phyloP scores from a whole-genome alignment of 2,329 filamentous ascomycete genomes.

The Periconia macrospinosa region DNA sequence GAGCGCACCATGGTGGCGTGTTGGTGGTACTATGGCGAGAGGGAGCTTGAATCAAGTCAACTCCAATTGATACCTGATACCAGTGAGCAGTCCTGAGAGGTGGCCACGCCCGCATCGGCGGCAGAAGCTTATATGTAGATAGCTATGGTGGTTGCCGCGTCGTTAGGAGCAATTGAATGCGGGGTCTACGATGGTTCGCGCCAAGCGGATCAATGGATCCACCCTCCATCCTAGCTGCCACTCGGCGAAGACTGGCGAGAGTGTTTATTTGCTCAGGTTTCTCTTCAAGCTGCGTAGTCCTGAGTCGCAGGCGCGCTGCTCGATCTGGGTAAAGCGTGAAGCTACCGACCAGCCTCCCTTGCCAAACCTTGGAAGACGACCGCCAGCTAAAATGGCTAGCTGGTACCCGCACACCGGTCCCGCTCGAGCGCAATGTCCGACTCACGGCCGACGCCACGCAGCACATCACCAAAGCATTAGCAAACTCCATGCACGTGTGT shows the following conservation, averaged over 20 bases:
- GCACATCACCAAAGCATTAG: slow-evolving; percentile 10
- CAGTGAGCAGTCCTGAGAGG: slow-evolving; percentile 18
- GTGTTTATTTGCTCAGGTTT: slow-evolving; percentile 26
- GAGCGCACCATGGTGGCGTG: slow-evolving; percentile 35
- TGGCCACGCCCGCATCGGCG: slow-evolving; percentile 24
- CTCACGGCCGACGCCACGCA: slow-evolving; percentile 21
- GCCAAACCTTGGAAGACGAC: background rate
- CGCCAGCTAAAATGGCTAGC: background rate
- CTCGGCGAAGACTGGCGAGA: slow-evolving; percentile 22
- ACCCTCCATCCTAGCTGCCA: background rate
- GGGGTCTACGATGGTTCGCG: slow-evolving; percentile 40
- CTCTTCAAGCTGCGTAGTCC: slow-evolving; percentile 16
- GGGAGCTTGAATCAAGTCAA: slow-evolving; percentile 21
- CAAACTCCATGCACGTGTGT: slow-evolving; percentile 16
- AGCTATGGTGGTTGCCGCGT: slow-evolving; percentile 26
- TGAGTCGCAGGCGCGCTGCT: slow-evolving; percentile 31
- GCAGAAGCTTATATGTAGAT: slow-evolving; percentile 34
- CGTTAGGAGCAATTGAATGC: slow-evolving; percentile 29
- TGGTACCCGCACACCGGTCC: background rate
- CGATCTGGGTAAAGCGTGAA: slow-evolving; percentile 31
- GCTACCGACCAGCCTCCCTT: slow-evolving; percentile 9
- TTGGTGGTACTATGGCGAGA: slow-evolving; percentile 13
- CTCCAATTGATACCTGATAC: no score
- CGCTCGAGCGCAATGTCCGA: slow-evolving; percentile 17
- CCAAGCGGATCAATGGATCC: slow-evolving; percentile 30